phyloP scores from a whole-genome alignment of 192 early-diverging fungal species.

The Backusella morwellensis region DNA sequence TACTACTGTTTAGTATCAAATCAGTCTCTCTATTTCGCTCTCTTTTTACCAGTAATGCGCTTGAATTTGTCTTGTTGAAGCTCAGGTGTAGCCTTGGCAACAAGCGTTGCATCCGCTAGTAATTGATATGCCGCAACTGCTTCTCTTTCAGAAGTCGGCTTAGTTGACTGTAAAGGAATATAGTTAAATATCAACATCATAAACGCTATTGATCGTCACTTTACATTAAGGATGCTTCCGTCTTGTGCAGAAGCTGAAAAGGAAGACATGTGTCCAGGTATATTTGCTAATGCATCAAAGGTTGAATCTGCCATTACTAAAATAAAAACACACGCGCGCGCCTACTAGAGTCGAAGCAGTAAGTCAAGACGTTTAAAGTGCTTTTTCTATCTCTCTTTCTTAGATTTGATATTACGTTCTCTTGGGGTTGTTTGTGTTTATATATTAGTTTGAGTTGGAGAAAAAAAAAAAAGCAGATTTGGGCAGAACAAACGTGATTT shows the following conservation, averaged over 20 bases:
- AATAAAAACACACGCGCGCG: background rate
- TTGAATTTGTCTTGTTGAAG: conserved; percentile 15
- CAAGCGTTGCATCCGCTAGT: conserved; percentile 2
- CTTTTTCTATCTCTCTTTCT: too few species aligned
- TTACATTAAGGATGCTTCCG: conserved; percentile 13
- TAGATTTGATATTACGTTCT: too few species aligned
- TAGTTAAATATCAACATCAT: background rate
- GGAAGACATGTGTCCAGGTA: conserved; percentile 13
- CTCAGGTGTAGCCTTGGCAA: background rate
- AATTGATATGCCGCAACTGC: conserved; percentile 15
- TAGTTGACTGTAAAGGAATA: background rate
- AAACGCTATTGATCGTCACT: too few species aligned
- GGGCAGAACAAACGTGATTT: too few species aligned
- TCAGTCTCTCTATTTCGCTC: background rate
- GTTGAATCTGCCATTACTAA: background rate
- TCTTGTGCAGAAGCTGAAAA: conserved; percentile 10
- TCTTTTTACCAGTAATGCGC: conserved; percentile 12
- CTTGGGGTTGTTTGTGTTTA: too few species aligned
- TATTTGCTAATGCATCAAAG: conserved; percentile 11
- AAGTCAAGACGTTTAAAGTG: background rate
- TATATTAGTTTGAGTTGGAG: too few species aligned
- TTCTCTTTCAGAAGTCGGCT: background rate
- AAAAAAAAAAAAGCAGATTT: too few species aligned
- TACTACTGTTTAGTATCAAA: background rate
- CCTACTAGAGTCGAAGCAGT: background rate